Conservation (phyloP, 2,329 filamentous ascomycete genomes). For the Nigrograna mackinnonii region DNA sequence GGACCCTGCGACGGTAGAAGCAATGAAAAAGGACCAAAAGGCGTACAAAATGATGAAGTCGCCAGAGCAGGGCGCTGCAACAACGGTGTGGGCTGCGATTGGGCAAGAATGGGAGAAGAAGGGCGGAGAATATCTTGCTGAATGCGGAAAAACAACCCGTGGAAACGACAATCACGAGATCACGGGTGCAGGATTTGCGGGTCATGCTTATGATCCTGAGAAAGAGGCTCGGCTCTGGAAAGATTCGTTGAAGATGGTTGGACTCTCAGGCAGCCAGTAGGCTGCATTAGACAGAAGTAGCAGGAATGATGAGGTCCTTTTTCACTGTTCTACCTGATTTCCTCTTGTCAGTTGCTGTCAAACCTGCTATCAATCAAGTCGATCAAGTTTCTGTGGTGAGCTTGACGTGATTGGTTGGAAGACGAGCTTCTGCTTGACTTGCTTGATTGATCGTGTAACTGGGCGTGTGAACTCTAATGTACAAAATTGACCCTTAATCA, state of each 20-base stretch:
- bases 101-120: conserved; percentile 35
- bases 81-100: conserved; percentile 39
- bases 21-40: neutral
- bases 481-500: neutral
- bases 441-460: neutral
- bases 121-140: conserved; percentile 38
- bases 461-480: too few relatives aligned
- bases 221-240: conserved; percentile 37
- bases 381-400: too few relatives aligned
- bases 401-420: too few relatives aligned
- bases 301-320: neutral
- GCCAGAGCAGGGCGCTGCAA: conserved; percentile 43
- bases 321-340: neutral
- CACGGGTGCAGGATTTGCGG: conserved; percentile 12
- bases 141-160: conserved; percentile 19
- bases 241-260: conserved; percentile 15
- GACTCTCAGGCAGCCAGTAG: neutral
- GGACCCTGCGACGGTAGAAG: neutral
- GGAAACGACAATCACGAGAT: conserved; percentile 5
- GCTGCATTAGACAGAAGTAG: neutral
- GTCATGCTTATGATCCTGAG: conserved; percentile 26
- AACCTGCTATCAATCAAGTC: too few relatives aligned
- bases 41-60: conserved; percentile 26
- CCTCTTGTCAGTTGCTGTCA: neutral
- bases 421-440: too few relatives aligned